Conservation (phyloP, 129 eudicot genomes). For the Flaveria sonorensis region DNA sequence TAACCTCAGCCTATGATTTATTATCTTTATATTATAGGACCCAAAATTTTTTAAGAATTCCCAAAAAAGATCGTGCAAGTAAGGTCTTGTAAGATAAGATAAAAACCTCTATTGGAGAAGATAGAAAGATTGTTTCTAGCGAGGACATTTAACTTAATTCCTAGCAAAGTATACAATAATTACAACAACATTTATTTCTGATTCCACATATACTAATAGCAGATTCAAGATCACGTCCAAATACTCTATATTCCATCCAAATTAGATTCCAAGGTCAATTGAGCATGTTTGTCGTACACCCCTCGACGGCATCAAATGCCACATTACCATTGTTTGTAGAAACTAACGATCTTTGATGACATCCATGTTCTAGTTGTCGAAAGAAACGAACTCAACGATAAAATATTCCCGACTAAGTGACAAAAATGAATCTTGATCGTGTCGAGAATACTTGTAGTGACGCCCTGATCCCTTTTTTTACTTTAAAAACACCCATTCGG, state of each 20-base stretch:
- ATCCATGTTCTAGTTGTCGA: constrained; percentile 4
- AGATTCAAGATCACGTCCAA: not conserved
- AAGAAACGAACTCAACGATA: not conserved
- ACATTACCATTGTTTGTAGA: not conserved
- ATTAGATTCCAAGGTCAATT: not conserved
- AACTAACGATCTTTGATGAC: constrained; percentile 8
- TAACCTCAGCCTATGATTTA: too few species aligned
- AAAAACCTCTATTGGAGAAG: too few species aligned
- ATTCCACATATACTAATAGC: not conserved
- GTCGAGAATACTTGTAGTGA: not conserved
- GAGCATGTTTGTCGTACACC: not conserved
- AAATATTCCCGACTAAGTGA: not conserved
- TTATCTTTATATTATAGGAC: too few species aligned
- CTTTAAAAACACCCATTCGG: not conserved
- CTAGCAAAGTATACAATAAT: too few species aligned
- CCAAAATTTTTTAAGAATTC: too few species aligned
- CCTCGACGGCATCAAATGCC: constrained; percentile 32
- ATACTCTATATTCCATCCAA: not conserved
- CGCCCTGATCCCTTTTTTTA: not conserved
- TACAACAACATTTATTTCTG: not conserved
- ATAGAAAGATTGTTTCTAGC: too few species aligned
- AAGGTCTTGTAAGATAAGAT: too few species aligned
- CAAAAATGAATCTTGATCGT: not conserved
- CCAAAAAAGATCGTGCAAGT: too few species aligned
- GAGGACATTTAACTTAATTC: too few species aligned